These are phyloP conservation scores for Drosera spatulata DNA, from an alignment of 179 eudicot species.

Conservation along the genomic window DNA sequence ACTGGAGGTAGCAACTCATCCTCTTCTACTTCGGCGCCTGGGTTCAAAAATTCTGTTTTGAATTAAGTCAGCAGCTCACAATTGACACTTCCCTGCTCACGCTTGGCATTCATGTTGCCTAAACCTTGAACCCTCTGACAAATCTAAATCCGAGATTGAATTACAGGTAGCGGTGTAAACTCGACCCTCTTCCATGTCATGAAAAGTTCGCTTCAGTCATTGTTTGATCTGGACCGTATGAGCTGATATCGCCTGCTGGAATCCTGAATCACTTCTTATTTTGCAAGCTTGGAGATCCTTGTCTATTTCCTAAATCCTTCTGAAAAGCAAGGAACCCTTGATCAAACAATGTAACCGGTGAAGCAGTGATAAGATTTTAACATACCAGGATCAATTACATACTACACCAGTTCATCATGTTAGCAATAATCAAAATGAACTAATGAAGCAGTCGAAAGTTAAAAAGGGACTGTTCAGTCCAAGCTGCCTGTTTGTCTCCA, in stretches of 20 bases:
- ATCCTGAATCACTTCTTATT: slow-evolving; percentile 42
- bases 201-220: slow-evolving; percentile 23
- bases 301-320: too few relatives aligned
- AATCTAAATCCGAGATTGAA: slow-evolving; percentile 42
- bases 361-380: too few relatives aligned
- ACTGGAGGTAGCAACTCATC: slow-evolving; percentile 7
- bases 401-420: too few relatives aligned
- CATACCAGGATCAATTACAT: too few relatives aligned
- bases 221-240: slow-evolving; percentile 56
- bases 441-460: too few relatives aligned
- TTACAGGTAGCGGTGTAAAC: slow-evolving; percentile 30
- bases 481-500: too few relatives aligned
- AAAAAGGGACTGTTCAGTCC: too few relatives aligned
- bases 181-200: slow-evolving; percentile 20
- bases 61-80: slow-evolving; percentile 14
- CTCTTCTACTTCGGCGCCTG: slow-evolving; percentile 2
- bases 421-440: too few relatives aligned
- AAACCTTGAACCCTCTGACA: slow-evolving; percentile 9
- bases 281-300: too few relatives aligned
- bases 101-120: slow-evolving; percentile 9
- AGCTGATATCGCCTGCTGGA: slow-evolving; percentile 56
- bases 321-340: too few relatives aligned
- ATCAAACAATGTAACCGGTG: too few relatives aligned
- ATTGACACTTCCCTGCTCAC: slow-evolving; percentile 7
- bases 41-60: slow-evolving; percentile 17